These are phyloP conservation scores for Athelia psychrophila DNA, from an alignment of 1,284 basidiomycete species.

Conservation along the genomic window DNA sequence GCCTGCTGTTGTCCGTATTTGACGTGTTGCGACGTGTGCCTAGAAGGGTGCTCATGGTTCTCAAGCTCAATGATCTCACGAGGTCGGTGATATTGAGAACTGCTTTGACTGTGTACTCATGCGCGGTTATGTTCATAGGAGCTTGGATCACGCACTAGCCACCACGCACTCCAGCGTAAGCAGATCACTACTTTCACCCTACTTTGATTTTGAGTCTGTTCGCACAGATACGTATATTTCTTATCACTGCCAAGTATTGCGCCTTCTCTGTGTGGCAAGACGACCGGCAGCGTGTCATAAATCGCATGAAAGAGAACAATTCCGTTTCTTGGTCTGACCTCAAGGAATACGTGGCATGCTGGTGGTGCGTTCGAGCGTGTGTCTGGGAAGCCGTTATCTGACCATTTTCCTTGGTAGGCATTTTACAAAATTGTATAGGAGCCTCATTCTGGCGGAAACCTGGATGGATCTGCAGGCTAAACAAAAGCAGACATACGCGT, in stretches of 20 bases:
- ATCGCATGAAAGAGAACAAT: slow-evolving; percentile 46
- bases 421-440: slow-evolving; percentile 52
- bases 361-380: slow-evolving; percentile 51
- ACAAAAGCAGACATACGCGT: slow-evolving; percentile 57
- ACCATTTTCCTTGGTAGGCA: slow-evolving; percentile 39
- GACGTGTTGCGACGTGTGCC: slow-evolving; percentile 83
- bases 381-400: slow-evolving; percentile 6
- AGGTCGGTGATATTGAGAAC: slow-evolving; percentile 38
- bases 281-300: slow-evolving; percentile 56
- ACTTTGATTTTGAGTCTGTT: not conserved
- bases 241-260: slow-evolving; percentile 93
- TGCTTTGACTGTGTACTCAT: not conserved
- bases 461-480: slow-evolving; percentile 70
- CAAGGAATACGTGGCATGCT: slow-evolving; percentile 53
- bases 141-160: slow-evolving; percentile 66
- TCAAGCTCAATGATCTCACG: slow-evolving; percentile 84
- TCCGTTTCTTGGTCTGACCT: slow-evolving; percentile 51
- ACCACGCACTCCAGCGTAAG: slow-evolving; percentile 74
- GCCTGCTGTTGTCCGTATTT: slow-evolving; percentile 79
- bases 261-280: slow-evolving; percentile 82
- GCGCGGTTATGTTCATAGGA: slow-evolving; percentile 34
- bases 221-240: slow-evolving; percentile 76
- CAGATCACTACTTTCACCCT: slow-evolving; percentile 4
- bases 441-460: slow-evolving; percentile 51
- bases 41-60: slow-evolving; percentile 81